Evolutionary conservation across 179 eudicot genomes (phyloP), one percentile per base, ranked within the genome.

Genomic region (Spergularia azorica): DNA sequence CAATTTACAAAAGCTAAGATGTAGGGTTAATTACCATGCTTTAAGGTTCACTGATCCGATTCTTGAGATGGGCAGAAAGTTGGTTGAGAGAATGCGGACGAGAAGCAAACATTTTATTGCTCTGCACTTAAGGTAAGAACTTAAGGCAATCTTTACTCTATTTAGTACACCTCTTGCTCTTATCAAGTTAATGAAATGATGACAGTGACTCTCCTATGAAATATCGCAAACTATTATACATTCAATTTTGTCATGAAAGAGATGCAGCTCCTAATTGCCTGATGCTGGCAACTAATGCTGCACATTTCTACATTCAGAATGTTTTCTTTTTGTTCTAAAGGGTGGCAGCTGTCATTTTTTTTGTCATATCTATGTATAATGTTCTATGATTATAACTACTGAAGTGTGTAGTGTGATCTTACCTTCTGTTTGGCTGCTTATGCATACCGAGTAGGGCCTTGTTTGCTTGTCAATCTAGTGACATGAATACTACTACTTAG

Each of bases 11-110:
- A 93, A 88, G 85, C 87, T 93, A 64, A 88, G 96, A 79, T 93
- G 97, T 65, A 84, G 95, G 81, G 96, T 87, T 41, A 93, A 91
- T 70, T 91, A 93, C 79, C 96, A 93, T 75, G 94, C 97, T 67
- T 74, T 93, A 80, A 81, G 80, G 80, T 93, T 90, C 79, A 86
- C 91, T 20, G 81, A 83, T 76, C 82, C 91, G 14, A 93, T 93
- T 75, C 79, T 74, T 52, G 84, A 86, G 75, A 91, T 93, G 97
- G 97, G 97, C 52, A 80, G 71, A 77, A 88, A 83, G 76, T 80
- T 93, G 84, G 89, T 86, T 70, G 83, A 89, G 61, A 87, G 97
- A 77, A 91, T 93, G 97, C 86, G 89, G 84, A 85, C 71, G 87
- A 93, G 86, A 86, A 89, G 89, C 90, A 83, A 84, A 62, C 91